A percentile compares a stretch with the other conserved stretches of the same genome.
Evolutionary conservation across 306 rosid species (phyloP).

Genomic region (Medicago lupulina): DNA sequence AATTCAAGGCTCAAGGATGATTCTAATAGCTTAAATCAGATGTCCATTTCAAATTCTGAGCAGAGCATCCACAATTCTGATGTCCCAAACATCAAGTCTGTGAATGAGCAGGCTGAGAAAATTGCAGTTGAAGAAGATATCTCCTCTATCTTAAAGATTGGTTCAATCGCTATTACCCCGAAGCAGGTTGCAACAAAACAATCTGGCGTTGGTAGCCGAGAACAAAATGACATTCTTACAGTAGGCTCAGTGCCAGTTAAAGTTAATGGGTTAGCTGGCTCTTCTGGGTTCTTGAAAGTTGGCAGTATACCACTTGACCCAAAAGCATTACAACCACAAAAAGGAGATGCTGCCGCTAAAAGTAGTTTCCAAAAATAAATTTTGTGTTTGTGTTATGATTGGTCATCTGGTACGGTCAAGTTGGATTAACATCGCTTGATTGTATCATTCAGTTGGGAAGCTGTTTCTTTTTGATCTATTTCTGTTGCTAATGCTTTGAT

Average conservation of each 20-base stretch:
- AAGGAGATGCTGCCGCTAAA: constrained; percentile 44
- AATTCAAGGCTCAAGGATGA: constrained; percentile 45
- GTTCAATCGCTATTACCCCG: constrained; percentile 63
- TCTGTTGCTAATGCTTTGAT: constrained; percentile 36
- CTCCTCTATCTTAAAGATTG: constrained; percentile 64
- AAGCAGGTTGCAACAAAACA: constrained; percentile 51
- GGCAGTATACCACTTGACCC: constrained; percentile 80
- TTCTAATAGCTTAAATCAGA: constrained; percentile 41
- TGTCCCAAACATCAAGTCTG: constrained; percentile 17
- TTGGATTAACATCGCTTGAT: constrained; percentile 30
- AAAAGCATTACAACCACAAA: constrained; percentile 50
- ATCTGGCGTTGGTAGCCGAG: constrained; percentile 38
- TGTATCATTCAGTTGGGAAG: constrained; percentile 23
- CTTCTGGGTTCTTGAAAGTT: constrained; percentile 61
- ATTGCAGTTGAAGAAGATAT: constrained; percentile 41
- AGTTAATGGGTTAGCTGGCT: constrained; percentile 54
- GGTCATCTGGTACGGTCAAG: constrained; percentile 17
- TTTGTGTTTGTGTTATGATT: constrained; percentile 14
- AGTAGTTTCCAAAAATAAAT: constrained; percentile 42
- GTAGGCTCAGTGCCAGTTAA: constrained; percentile 76
- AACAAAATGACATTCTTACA: constrained; percentile 57
- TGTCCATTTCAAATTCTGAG: constrained; percentile 41
- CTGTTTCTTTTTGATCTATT: constrained; percentile 28
- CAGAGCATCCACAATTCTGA: constrained; percentile 47
- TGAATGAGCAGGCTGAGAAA: constrained; percentile 46